These are phyloP conservation scores for Sugiyamaella marilandica DNA, from an alignment of 805 yeast species.

Conservation along the genomic window DNA sequence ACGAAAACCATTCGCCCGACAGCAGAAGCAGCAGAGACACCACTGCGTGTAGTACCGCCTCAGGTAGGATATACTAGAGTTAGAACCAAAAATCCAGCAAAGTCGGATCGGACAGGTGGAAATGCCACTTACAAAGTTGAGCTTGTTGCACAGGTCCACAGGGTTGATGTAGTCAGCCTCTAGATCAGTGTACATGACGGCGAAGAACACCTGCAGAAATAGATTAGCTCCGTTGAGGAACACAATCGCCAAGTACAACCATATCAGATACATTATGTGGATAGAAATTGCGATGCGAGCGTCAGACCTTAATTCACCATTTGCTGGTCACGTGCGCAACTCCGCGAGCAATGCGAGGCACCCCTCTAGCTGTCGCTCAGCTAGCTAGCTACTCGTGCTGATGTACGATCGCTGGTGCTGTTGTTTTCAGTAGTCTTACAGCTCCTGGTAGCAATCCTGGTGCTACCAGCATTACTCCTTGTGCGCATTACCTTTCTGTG, in stretches of 20 bases:
- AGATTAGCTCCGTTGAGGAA: constrained; percentile 79
- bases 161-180: constrained; percentile 95
- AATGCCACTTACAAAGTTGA: constrained; percentile 50
- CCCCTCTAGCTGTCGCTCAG: no score
- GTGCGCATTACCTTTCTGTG: no score
- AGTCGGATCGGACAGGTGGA: no score
- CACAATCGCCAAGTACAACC: constrained; percentile 52
- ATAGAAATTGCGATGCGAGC: not conserved
- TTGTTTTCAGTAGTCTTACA: no score
- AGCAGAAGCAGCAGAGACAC: constrained; percentile 66
- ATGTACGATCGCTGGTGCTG: no score
- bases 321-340: no score
- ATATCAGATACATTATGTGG: constrained; percentile 40
- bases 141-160: constrained; percentile 87
- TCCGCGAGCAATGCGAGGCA: no score
- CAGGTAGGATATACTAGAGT: constrained; percentile 70
- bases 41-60: constrained; percentile 70
- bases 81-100: not conserved
- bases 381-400: no score
- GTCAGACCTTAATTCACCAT: no score
- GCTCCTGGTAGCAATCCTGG: no score
- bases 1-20: constrained; percentile 89
- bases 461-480: no score
- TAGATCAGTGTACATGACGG: constrained; percentile 89
- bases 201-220: constrained; percentile 89